These are phyloP conservation scores for Geotrichum klebahnii DNA, from an alignment of 1,139 yeast genomes.

Conservation along the genomic window DNA sequence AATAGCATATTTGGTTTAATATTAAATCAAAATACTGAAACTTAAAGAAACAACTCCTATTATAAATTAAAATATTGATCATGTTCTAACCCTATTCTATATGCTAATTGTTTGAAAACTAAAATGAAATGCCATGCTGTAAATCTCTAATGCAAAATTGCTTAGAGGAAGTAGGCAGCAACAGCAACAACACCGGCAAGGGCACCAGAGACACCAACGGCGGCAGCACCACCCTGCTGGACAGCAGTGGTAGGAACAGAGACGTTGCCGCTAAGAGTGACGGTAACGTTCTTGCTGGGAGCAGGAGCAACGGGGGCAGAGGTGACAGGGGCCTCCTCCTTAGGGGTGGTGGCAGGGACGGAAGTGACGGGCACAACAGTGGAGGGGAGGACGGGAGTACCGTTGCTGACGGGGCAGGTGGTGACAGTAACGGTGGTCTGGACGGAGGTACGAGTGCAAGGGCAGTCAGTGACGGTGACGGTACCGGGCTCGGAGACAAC, in stretches of 20 bases:
- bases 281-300: constrained; percentile 19
- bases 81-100: too few relatives aligned
- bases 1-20: too few relatives aligned
- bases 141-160: too few relatives aligned
- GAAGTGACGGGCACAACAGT: constrained; percentile 29
- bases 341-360: constrained; percentile 25
- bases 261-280: constrained; percentile 21
- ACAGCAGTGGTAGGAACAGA: constrained; percentile 24
- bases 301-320: constrained; percentile 21
- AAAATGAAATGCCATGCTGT: too few relatives aligned
- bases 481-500: constrained; percentile 45
- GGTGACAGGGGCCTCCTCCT: constrained; percentile 23
- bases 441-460: constrained; percentile 55
- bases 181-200: constrained; percentile 41
- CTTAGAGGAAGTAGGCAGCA: constrained; percentile 41
- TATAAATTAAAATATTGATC: too few relatives aligned
- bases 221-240: constrained; percentile 36
- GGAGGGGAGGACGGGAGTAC: constrained; percentile 30
- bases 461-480: constrained; percentile 45
- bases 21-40: too few relatives aligned
- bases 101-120: too few relatives aligned
- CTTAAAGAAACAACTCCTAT: too few relatives aligned
- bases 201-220: constrained; percentile 37
- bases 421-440: constrained; percentile 44
- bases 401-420: constrained; percentile 37